These are phyloP conservation scores for Pelargonium myrrhifolium DNA, from an alignment of 441 rosid genomes.

Conservation along the genomic window DNA sequence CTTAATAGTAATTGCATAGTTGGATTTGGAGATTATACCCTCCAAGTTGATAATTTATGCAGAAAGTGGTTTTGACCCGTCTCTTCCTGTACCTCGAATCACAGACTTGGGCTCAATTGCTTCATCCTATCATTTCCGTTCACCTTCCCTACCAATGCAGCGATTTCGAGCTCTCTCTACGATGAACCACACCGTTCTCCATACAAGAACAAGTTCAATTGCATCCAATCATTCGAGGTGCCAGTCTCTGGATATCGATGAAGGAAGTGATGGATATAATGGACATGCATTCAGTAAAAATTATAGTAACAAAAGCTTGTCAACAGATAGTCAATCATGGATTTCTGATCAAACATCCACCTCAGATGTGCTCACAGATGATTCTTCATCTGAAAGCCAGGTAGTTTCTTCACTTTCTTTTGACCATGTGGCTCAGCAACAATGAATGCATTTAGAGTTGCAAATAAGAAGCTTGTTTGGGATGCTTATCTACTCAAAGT, in stretches of 20 bases:
- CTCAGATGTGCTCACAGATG: slow-evolving; percentile 41
- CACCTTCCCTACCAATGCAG: slow-evolving; percentile 40
- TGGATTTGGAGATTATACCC: background rate
- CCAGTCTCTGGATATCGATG: slow-evolving; percentile 38
- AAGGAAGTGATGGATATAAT: slow-evolving; percentile 29
- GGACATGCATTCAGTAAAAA: slow-evolving; percentile 31
- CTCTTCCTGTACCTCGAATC: slow-evolving; percentile 14
- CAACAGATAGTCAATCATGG: slow-evolving; percentile 39
- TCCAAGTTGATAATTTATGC: slow-evolving; percentile 3
- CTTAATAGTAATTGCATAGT: background rate
- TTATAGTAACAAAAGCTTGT: slow-evolving; percentile 41
- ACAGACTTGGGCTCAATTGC: slow-evolving; percentile 32
- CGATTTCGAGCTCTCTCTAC: slow-evolving; percentile 45
- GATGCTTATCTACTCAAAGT: no score
- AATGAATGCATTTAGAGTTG: background rate
- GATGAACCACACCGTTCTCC: slow-evolving; percentile 24
- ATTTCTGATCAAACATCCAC: slow-evolving; percentile 47
- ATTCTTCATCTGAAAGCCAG: slow-evolving; percentile 38
- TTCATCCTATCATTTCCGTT: slow-evolving; percentile 25
- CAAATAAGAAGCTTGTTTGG: background rate
- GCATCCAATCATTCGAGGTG: slow-evolving; percentile 26
- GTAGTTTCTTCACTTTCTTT: slow-evolving; percentile 26
- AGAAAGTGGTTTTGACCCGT: slow-evolving; percentile 4
- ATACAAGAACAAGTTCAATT: slow-evolving; percentile 28
- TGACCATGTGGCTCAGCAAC: background rate